Evolutionary conservation across 352 stramenopile species (phyloP).

Genomic region (Phytophthora crassamura): DNA sequence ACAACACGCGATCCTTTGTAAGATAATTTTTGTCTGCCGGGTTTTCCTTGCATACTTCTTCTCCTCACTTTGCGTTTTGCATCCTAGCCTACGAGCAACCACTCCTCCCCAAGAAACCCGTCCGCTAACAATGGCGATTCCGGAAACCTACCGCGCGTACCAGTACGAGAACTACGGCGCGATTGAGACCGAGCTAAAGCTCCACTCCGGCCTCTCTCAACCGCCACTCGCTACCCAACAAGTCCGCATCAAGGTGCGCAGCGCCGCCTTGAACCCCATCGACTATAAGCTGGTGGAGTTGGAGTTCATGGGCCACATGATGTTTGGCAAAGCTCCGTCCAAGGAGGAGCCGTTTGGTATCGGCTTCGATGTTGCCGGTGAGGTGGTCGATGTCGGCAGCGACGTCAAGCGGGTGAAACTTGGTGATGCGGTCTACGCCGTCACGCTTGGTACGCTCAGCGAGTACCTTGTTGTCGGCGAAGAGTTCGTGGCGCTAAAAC

Average conservation of each 20-base stretch:
- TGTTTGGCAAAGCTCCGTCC: constrained; percentile 28
- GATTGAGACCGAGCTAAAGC: constrained; percentile 23
- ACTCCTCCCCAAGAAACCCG: background rate
- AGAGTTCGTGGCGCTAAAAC: constrained; percentile 39
- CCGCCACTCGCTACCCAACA: constrained; percentile 24
- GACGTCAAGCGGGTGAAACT: constrained; percentile 32
- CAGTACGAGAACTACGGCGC: constrained; percentile 36
- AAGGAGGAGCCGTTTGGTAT: constrained; percentile 32
- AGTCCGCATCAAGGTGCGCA: constrained; percentile 62
- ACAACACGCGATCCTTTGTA: too few species aligned
- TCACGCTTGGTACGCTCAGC: constrained; percentile 29
- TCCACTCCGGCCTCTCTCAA: constrained; percentile 14
- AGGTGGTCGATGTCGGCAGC: constrained; percentile 39
- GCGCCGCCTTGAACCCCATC: constrained; percentile 62
- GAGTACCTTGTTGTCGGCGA: constrained; percentile 39
- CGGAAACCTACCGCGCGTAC: constrained; percentile 29
- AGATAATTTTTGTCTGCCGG: too few species aligned
- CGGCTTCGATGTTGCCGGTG: constrained; percentile 45
- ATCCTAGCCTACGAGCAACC: background rate
- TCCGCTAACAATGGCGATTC: constrained; percentile 13
- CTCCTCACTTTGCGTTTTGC: background rate
- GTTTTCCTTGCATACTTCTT: background rate
- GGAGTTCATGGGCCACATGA: constrained; percentile 9
- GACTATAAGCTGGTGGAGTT: constrained; percentile 58
- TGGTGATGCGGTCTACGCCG: constrained; percentile 39